Base-by-base conservation (phyloP, 1,284 basidiomycete species). In the Chalciporus sp. region DNA sequence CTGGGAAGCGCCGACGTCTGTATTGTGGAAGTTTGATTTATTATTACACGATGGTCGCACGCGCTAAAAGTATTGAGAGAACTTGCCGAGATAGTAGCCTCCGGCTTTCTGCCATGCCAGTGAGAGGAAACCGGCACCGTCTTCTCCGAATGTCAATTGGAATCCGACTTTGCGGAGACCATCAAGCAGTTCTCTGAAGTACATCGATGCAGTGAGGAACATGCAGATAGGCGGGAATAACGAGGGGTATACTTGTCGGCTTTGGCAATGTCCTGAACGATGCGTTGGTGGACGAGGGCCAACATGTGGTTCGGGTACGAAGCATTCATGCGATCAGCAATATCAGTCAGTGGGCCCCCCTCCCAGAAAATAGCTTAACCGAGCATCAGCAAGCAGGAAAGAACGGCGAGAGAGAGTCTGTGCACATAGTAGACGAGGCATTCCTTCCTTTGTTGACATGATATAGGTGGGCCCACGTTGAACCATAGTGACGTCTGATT, bases 401-500 rank as follows among this genome's bases (percentile, higher is more conserved):
- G 35, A 3, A 31, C 8, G n/a, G 46, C 33, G 19, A 0, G 7
- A 59, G 61, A 70, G 69, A 2, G 64, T 63, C 1, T 61, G 14
- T 16, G 31, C 50, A 78, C 67, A 55, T 73, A 67, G 8, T 61
- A 69, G 14, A 67, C 71, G 69, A 70, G 72, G 55, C 74, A 81
- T 60, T 72, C 73, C 69, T 71, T 76, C 43, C 73, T 78, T 56
- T 65, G 76, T 79, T 14, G 67, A 67, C 60, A 88, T 83, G 59
- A 88, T 71, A 64, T 84, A 86, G 9, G 83, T 88, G 4, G 81
- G 76, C 29, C 76, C 76, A 26, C 86, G 76, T 67, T 89, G 87
- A 55, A 80, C 79, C 72, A 88, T 81, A 3, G 84, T 85, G 4
- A 84, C 77, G 45, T 81, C 80, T 81, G 37, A n/a, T 23, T 2